Evolutionary conservation across 345 rosid species (phyloP).

Genomic region (Sonneratia alba): DNA sequence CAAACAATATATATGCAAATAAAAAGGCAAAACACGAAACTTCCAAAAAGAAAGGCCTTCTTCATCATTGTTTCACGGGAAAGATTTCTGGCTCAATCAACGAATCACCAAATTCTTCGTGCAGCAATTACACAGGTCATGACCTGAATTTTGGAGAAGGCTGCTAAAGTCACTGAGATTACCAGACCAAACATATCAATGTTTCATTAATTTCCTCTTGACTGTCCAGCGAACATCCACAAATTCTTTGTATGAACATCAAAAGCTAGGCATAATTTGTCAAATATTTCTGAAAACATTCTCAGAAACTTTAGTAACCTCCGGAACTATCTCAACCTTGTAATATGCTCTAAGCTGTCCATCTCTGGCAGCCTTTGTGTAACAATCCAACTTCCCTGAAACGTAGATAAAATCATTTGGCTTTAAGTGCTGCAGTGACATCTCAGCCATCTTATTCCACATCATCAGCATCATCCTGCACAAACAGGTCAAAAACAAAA

Average conservation of each 20-base stretch:
- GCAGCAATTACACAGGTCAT: not conserved
- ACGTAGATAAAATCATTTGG: constrained; percentile 52
- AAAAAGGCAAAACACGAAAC: not conserved
- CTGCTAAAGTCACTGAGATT: not conserved
- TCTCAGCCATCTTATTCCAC: constrained; percentile 38
- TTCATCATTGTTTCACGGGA: not conserved
- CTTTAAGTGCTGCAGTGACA: constrained; percentile 41
- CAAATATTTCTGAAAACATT: not conserved
- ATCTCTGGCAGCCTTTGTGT: constrained; percentile 12
- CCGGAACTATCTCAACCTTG: constrained; percentile 26
- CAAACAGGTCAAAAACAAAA: not conserved
- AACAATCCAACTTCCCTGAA: constrained; percentile 38
- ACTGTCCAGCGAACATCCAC: not conserved
- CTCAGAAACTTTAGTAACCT: not conserved
- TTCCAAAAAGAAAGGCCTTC: not conserved
- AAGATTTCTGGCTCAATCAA: not conserved
- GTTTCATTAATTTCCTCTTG: not conserved
- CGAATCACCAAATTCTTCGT: not conserved
- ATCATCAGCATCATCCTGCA: constrained; percentile 42
- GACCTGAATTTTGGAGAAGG: not conserved
- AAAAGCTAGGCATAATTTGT: not conserved
- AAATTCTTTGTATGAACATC: not conserved
- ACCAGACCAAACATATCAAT: not conserved
- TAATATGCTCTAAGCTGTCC: constrained; percentile 19
- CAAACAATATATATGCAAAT: not conserved